These are phyloP conservation scores for Syncephalastrum sp. DNA, from an alignment of 371 early-diverging fungal genomes.

Conservation along the genomic window DNA sequence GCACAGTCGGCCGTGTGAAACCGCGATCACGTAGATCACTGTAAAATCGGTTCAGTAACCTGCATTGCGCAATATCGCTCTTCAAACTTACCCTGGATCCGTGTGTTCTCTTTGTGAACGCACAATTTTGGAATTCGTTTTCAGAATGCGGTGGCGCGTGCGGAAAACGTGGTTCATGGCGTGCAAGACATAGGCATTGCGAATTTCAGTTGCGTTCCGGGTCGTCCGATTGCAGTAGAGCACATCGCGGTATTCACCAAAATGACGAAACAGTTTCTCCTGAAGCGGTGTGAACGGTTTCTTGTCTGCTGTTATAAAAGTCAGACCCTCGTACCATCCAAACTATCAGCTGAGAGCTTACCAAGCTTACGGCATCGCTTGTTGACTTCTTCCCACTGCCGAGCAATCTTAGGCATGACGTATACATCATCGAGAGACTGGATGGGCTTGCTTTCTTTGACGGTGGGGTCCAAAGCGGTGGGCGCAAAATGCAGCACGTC, in stretches of 20 bases:
- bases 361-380: conserved; percentile 18
- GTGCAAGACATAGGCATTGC: conserved; percentile 77
- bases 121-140: conserved; percentile 75
- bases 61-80: background rate
- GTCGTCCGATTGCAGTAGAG: conserved; percentile 66
- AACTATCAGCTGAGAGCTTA: conserved; percentile 1
- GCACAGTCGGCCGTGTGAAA: conserved; percentile 90
- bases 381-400: conserved; percentile 35
- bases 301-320: background rate
- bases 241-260: conserved; percentile 79
- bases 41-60: background rate
- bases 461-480: conserved; percentile 19
- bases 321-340: background rate
- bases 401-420: conserved; percentile 35
- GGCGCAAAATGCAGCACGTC: conserved; percentile 41
- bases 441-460: conserved; percentile 25
- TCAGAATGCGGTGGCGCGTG: conserved; percentile 73
- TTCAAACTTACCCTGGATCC: conserved; percentile 37
- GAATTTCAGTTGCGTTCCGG: conserved; percentile 64
- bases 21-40: conserved; percentile 93
- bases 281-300: conserved; percentile 57
- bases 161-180: conserved; percentile 86
- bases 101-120: conserved; percentile 52
- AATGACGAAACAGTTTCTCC: conserved; percentile 56
- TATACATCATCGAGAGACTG: conserved; percentile 24